A percentile compares a stretch with the other conserved stretches of the same genome.
Conservation (phyloP, 768 basidiomycete genomes). For the Clitopilus passeckerianus region DNA sequence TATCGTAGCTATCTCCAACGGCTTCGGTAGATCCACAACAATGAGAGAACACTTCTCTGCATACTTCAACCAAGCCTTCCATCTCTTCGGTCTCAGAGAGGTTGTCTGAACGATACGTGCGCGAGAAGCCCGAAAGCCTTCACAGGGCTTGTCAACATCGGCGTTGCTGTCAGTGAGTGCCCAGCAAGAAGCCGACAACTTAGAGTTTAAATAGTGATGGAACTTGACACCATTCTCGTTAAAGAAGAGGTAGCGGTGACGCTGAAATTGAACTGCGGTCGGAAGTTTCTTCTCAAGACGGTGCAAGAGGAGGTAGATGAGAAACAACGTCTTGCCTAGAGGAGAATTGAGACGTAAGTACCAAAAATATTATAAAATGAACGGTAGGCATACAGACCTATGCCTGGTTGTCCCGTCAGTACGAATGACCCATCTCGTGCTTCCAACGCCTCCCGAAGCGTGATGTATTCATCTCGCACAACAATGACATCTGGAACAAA, state of each 20-base stretch:
- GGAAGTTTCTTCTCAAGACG: background rate
- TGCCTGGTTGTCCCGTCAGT: background rate
- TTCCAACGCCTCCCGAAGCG: background rate
- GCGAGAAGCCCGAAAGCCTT: background rate
- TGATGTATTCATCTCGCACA: background rate
- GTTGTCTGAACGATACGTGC: background rate
- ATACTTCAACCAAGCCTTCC: background rate
- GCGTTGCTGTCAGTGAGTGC: background rate
- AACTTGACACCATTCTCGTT: background rate
- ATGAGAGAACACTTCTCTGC: background rate
- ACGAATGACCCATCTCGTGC: background rate
- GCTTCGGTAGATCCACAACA: slow-evolving; percentile 1
- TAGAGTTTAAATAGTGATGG: background rate
- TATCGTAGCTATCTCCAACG: background rate
- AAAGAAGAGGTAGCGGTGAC: background rate
- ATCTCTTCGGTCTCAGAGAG: background rate
- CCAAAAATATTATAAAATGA: background rate
- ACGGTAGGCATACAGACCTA: background rate
- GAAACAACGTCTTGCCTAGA: slow-evolving; percentile 2
- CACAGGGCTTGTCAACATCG: background rate
- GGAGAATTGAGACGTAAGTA: background rate
- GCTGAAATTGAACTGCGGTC: background rate
- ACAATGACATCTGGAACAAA: background rate
- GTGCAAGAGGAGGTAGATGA: background rate
- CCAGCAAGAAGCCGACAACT: background rate